Evolutionary conservation across 1,284 basidiomycete genomes (phyloP).

Genomic region (Singerocomus inundabilis): DNA sequence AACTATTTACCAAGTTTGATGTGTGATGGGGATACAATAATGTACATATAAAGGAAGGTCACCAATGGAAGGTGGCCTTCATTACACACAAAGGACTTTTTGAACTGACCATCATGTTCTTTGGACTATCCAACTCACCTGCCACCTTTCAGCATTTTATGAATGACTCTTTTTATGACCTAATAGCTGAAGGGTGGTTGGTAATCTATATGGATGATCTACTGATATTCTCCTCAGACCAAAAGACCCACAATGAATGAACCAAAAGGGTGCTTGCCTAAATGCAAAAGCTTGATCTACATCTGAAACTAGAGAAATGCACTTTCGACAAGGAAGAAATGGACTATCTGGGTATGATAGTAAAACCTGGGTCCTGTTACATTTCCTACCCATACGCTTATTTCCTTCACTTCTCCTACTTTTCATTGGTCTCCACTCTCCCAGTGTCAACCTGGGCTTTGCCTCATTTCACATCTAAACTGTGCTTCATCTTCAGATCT

Average conservation of each 20-base stretch:
- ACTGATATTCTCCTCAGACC: conserved; percentile 11
- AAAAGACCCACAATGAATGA: conserved; percentile 3
- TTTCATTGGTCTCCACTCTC: too few species aligned
- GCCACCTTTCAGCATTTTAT: conserved; percentile 8
- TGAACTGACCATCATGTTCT: neutral
- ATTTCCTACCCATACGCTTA: too few species aligned
- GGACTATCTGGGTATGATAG: too few species aligned
- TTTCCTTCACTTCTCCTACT: too few species aligned
- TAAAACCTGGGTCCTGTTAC: too few species aligned
- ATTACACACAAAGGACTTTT: conserved; percentile 1
- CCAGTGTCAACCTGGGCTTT: too few species aligned
- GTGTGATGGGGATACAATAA: conserved; percentile 2
- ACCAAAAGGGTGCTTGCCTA: too few species aligned
- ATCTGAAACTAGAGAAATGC: too few species aligned
- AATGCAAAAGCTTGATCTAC: conserved; percentile 30
- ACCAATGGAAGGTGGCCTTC: conserved; percentile 15
- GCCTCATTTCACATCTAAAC: too few species aligned
- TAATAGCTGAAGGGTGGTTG: conserved; percentile 8
- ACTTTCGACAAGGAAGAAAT: too few species aligned
- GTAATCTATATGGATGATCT: conserved; percentile 26
- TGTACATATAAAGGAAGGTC: conserved; percentile 21
- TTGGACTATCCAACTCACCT: neutral
- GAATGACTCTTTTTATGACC: conserved; percentile 13
- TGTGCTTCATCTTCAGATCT: too few species aligned
- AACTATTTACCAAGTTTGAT: conserved; percentile 21